Evolutionary conservation across 106 monocot species (phyloP).

Genomic region (Triglochin maritima): DNA sequence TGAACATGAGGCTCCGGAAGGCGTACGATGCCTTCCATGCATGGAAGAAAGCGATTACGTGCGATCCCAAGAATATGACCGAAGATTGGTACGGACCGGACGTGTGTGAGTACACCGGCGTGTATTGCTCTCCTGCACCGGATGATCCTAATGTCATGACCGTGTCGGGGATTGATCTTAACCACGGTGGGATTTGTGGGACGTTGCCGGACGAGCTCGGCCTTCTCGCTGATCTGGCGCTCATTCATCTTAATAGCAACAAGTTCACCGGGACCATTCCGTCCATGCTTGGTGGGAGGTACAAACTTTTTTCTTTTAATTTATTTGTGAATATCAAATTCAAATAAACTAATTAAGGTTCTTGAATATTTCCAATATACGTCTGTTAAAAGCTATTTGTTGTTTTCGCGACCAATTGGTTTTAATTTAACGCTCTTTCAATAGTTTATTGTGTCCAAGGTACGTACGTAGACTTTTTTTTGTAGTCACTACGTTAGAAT

Average conservation of each 20-base stretch:
- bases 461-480: too few species aligned
- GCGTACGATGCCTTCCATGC: conserved; percentile 44
- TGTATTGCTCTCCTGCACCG: conserved; percentile 38
- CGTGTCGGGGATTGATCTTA: conserved; percentile 38
- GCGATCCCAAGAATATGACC: conserved; percentile 39
- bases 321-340: too few species aligned
- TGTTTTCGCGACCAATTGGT: not conserved
- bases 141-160: conserved; percentile 25
- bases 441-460: too few species aligned
- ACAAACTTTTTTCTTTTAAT: not conserved
- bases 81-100: conserved; percentile 39
- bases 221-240: conserved; percentile 11
- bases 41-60: conserved; percentile 30
- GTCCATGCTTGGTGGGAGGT: not conserved
- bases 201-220: conserved; percentile 17
- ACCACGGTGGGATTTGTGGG: conserved; percentile 28
- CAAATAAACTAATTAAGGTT: too few species aligned
- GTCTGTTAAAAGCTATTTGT: not conserved
- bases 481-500: too few species aligned
- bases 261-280: conserved; percentile 11
- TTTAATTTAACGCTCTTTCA: too few species aligned
- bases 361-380: too few species aligned
- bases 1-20: conserved; percentile 10
- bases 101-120: conserved; percentile 48
- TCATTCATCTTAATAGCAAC: conserved; percentile 26